Percentiles rank a stretch among this genome's conserved stretches.
These are phyloP conservation scores for Hypoxylon sp. DNA, from an alignment of 2,329 filamentous ascomycete species.

Conservation along the genomic window DNA sequence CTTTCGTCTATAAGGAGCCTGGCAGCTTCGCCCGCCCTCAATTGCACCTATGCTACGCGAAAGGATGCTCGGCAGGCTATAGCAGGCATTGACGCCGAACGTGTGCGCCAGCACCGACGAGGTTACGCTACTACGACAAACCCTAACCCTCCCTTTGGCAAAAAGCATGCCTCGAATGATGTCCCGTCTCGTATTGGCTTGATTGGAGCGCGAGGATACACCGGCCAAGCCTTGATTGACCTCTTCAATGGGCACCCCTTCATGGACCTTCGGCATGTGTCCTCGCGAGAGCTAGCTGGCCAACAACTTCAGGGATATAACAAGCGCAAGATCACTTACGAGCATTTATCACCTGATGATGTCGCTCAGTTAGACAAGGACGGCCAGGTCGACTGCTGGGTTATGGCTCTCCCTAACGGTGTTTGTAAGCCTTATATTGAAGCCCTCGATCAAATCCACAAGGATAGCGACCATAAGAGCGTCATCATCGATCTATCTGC, in stretches of 20 bases:
- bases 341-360: constrained; percentile 90
- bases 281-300: constrained; percentile 90
- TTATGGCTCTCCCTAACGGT: constrained; percentile 96
- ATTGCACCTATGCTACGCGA: too few relatives aligned
- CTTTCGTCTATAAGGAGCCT: too few relatives aligned
- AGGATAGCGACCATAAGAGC: constrained; percentile 71
- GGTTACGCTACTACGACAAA: constrained; percentile 29
- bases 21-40: too few relatives aligned
- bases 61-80: too few relatives aligned
- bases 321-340: constrained; percentile 93
- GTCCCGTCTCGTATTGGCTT: constrained; percentile 21
- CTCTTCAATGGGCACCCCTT: constrained; percentile 89
- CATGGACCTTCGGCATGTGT: constrained; percentile 92
- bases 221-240: constrained; percentile 89
- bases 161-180: constrained; percentile 37
- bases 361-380: constrained; percentile 86
- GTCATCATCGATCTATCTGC: constrained; percentile 96
- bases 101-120: constrained; percentile 13
- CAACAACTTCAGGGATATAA: constrained; percentile 90
- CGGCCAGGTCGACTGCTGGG: constrained; percentile 93
- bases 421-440: constrained; percentile 96
- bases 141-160: constrained; percentile 35
- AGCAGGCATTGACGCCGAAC: too few relatives aligned
- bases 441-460: constrained; percentile 80
- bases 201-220: constrained; percentile 75